Conservation (phyloP, 2,329 filamentous ascomycete species). For the Phoma sp. region DNA sequence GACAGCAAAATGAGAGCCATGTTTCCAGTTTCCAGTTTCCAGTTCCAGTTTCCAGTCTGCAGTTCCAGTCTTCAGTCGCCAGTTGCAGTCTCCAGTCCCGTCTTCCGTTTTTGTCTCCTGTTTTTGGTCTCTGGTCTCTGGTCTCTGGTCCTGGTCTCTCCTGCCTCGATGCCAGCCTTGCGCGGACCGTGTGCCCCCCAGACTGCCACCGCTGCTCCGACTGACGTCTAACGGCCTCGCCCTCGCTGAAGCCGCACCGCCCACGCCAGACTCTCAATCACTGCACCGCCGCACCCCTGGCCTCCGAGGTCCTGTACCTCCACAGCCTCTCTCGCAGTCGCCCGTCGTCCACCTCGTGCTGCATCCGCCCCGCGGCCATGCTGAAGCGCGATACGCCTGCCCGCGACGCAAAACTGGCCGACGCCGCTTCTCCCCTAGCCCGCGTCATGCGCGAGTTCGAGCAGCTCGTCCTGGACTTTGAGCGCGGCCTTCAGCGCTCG, state of each 20-base stretch:
- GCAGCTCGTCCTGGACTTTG: conserved; percentile 37
- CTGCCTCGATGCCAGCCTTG: conserved; percentile 19
- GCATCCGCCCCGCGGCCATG: conserved; percentile 35
- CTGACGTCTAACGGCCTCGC: conserved; percentile 15
- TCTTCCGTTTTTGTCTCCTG: not conserved
- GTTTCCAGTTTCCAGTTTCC: conserved; percentile 15
- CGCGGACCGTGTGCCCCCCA: conserved; percentile 6
- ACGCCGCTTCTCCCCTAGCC: conserved; percentile 28
- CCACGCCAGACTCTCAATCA: not conserved
- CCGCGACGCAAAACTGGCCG: conserved; percentile 22
- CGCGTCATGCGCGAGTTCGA: conserved; percentile 45
- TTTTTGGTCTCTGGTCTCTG: conserved; percentile 2
- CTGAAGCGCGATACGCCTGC: conserved; percentile 30
- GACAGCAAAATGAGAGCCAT: conserved; percentile 21
- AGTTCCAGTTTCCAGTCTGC: not conserved
- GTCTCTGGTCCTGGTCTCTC: not conserved
- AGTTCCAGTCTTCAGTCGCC: not conserved
- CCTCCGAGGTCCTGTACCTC: conserved; percentile 1
- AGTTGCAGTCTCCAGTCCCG: no score
- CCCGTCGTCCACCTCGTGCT: conserved; percentile 9
- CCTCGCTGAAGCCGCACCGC: not conserved
- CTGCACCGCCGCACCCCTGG: not conserved
- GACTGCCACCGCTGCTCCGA: not conserved
- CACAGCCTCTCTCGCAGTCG: conserved; percentile 4
- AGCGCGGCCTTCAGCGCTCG: conserved; percentile 39